phyloP scores from a whole-genome alignment of 768 basidiomycete species.

The Daedaleopsis nitida region DNA sequence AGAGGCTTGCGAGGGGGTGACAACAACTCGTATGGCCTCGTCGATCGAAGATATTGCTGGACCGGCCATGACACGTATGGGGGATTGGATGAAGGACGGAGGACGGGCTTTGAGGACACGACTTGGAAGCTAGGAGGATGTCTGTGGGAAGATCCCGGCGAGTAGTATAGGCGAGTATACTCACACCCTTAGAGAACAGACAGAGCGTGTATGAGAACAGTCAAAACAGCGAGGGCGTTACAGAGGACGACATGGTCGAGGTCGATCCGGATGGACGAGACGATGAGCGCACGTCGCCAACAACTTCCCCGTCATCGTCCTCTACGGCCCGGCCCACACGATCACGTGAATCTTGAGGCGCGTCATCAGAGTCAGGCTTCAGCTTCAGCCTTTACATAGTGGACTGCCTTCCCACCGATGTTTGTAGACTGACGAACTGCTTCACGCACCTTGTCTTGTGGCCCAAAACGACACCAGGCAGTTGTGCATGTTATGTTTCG shows the following conservation, averaged over 20 bases:
- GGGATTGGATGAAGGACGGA: not conserved
- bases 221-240: not conserved
- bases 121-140: not conserved
- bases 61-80: constrained; percentile 11
- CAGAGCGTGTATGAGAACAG: not conserved
- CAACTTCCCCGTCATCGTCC: constrained; percentile 1
- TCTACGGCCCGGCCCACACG: constrained; percentile 14
- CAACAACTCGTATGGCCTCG: constrained; percentile 59
- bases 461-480: no score
- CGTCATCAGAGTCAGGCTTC: no score
- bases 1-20: constrained; percentile 81
- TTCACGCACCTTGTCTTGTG: no score
- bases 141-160: not conserved
- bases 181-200: not conserved
- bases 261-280: not conserved
- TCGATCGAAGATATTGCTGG: constrained; percentile 12
- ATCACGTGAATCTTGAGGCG: constrained; percentile 7
- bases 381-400: no score
- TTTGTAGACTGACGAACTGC: no score
- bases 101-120: not conserved
- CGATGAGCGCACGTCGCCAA: not conserved
- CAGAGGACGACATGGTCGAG: not conserved
- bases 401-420: no score
- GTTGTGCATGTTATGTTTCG: no score
- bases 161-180: not conserved